Evolutionary conservation across 768 basidiomycete genomes (phyloP).

Genomic region (Holtermannia corniformis): DNA sequence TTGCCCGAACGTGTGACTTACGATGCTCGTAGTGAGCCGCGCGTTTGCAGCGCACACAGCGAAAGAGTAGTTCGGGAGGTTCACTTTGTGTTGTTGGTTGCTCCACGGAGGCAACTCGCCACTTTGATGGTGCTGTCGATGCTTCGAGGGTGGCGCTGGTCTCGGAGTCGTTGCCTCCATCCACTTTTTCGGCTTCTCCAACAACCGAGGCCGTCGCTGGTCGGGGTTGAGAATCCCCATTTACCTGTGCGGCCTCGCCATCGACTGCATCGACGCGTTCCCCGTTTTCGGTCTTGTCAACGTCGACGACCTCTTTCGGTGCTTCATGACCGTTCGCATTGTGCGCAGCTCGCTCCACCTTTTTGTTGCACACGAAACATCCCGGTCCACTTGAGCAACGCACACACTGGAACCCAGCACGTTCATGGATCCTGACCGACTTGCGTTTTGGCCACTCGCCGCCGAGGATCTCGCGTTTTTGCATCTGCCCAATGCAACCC

Average conservation of each 20-base stretch:
- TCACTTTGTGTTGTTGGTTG: too few species aligned
- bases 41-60: conserved; percentile 75
- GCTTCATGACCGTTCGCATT: background rate
- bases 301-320: background rate
- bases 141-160: conserved; percentile 1
- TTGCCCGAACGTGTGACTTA: conserved; percentile 11
- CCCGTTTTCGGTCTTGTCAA: background rate
- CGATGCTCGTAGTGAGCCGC: conserved; percentile 68
- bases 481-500: conserved; percentile 18
- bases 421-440: conserved; percentile 22
- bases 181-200: conserved; percentile 23
- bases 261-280: background rate
- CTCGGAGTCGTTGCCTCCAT: conserved; percentile 46
- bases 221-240: background rate
- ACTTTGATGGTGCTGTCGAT: too few species aligned
- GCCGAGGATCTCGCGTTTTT: conserved; percentile 22
- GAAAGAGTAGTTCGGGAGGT: conserved; percentile 64
- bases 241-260: background rate
- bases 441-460: conserved; percentile 9
- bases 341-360: background rate
- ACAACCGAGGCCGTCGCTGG: background rate
- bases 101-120: too few species aligned
- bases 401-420: conserved; percentile 14
- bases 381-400: conserved; percentile 12
- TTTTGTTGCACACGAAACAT: conserved; percentile 25